A percentile compares a stretch with the other conserved stretches of the same genome.
phyloP scores from a whole-genome alignment of 495 filamentous ascomycete genomes.

The Aspergillus incahuasiensis region DNA sequence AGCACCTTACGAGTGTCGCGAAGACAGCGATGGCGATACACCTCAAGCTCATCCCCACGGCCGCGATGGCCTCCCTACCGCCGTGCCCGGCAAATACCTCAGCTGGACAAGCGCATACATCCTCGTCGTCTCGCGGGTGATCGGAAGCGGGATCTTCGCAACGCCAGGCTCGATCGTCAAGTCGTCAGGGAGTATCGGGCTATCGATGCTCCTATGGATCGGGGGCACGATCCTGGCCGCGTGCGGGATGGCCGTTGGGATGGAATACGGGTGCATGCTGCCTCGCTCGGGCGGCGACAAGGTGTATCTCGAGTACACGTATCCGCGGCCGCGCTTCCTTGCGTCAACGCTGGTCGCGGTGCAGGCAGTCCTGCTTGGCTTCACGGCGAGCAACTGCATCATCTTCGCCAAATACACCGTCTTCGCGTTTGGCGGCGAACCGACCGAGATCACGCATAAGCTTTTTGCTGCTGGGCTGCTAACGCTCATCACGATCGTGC shows the following conservation, averaged over 20 bases:
- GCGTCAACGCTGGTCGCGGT: conserved; percentile 64
- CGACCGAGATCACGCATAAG: conserved; percentile 35
- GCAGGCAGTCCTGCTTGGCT: conserved; percentile 64
- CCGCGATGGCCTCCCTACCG: not conserved
- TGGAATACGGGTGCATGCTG: conserved; percentile 72
- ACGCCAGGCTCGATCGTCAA: conserved; percentile 65
- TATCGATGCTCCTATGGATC: conserved; percentile 61
- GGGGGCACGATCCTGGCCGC: conserved; percentile 56
- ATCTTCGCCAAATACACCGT: conserved; percentile 43
- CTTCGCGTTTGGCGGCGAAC: conserved; percentile 32
- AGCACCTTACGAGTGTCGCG: not conserved
- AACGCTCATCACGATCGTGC: conserved; percentile 34
- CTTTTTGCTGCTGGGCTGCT: conserved; percentile 32
- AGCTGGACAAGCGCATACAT: conserved; percentile 68
- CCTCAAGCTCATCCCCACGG: not conserved
- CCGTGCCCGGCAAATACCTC: conserved; percentile 30
- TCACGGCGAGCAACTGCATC: conserved; percentile 51
- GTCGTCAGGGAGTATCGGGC: conserved; percentile 62
- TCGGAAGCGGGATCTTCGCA: conserved; percentile 73
- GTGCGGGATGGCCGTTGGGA: conserved; percentile 54
- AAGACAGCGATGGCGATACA: not conserved
- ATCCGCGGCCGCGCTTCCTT: conserved; percentile 62
- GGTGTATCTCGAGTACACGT: conserved; percentile 73
- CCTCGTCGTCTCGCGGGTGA: conserved; percentile 69
- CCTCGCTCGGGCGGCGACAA: conserved; percentile 67